These are phyloP conservation scores for Linderniella brevidens DNA, from an alignment of 257 asterid genomes.

Conservation along the genomic window DNA sequence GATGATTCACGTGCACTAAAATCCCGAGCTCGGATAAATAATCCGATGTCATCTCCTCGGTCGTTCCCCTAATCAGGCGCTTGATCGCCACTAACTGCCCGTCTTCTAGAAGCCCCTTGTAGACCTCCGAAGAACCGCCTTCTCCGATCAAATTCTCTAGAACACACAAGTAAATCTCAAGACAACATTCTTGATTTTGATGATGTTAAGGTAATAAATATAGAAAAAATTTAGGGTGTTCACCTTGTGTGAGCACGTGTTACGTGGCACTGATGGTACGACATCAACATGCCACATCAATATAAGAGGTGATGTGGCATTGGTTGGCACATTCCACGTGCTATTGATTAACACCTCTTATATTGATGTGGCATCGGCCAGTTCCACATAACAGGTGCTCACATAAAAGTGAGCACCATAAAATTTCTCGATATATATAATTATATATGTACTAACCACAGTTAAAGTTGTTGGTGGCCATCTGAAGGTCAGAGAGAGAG, in stretches of 20 bases:
- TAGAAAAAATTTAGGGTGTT: too few species aligned
- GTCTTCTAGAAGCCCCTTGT: slow-evolving; percentile 65
- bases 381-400: too few species aligned
- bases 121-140: slow-evolving; percentile 94
- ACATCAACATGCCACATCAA: too few species aligned
- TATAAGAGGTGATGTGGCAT: too few species aligned
- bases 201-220: too few species aligned
- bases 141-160: slow-evolving; percentile 72
- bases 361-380: too few species aligned
- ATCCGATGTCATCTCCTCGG: slow-evolving; percentile 86
- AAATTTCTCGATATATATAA: too few species aligned
- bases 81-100: slow-evolving; percentile 78
- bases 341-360: too few species aligned
- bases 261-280: too few species aligned
- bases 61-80: slow-evolving; percentile 67
- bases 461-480: slow-evolving; percentile 53
- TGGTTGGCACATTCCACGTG: too few species aligned
- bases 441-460: slow-evolving; percentile 19
- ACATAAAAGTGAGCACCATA: too few species aligned
- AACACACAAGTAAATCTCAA: neutral
- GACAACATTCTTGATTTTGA: neutral
- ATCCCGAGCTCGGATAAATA: slow-evolving; percentile 90
- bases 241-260: too few species aligned
- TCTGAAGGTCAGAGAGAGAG: slow-evolving; percentile 58
- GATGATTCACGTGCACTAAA: slow-evolving; percentile 86